Evolutionary conservation across 192 early-diverging fungal species (phyloP).

Genomic region (Coemansia erecta): DNA sequence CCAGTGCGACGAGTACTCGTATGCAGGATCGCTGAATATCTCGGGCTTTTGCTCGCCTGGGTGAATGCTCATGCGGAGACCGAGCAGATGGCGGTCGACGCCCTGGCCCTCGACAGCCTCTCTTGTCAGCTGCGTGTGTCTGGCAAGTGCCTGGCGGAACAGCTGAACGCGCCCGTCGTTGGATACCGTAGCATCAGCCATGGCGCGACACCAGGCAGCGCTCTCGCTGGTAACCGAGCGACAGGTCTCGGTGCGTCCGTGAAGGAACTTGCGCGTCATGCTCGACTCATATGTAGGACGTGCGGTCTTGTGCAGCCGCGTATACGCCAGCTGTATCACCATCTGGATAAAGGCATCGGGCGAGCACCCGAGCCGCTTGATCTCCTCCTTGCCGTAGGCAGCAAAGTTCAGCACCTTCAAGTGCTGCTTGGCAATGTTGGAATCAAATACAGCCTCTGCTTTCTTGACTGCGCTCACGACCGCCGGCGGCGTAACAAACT

Average conservation of each 20-base stretch:
- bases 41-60: slow-evolving; percentile 75
- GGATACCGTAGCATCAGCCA: slow-evolving; percentile 63
- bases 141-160: slow-evolving; percentile 70
- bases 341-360: slow-evolving; percentile 84
- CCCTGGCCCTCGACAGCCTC: slow-evolving; percentile 79
- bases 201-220: slow-evolving; percentile 79
- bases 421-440: slow-evolving; percentile 74
- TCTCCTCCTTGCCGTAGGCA: slow-evolving; percentile 91
- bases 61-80: slow-evolving; percentile 75
- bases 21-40: slow-evolving; percentile 86
- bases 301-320: slow-evolving; percentile 76
- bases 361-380: slow-evolving; percentile 80
- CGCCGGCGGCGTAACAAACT: slow-evolving; percentile 63
- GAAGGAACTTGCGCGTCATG: slow-evolving; percentile 87
- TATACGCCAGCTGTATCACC: slow-evolving; percentile 96
- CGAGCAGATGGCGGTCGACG: slow-evolving; percentile 89
- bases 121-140: slow-evolving; percentile 79
- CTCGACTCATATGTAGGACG: slow-evolving; percentile 92
- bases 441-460: slow-evolving; percentile 75
- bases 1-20: slow-evolving; percentile 85
- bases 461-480: slow-evolving; percentile 59
- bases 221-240: slow-evolving; percentile 76
- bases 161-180: slow-evolving; percentile 63
- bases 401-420: slow-evolving; percentile 78
- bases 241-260: slow-evolving; percentile 93